Evolutionary conservation across 768 basidiomycete genomes (phyloP), one percentile per base, ranked within the genome.

Genomic region (Podaxis mareebaensis): DNA sequence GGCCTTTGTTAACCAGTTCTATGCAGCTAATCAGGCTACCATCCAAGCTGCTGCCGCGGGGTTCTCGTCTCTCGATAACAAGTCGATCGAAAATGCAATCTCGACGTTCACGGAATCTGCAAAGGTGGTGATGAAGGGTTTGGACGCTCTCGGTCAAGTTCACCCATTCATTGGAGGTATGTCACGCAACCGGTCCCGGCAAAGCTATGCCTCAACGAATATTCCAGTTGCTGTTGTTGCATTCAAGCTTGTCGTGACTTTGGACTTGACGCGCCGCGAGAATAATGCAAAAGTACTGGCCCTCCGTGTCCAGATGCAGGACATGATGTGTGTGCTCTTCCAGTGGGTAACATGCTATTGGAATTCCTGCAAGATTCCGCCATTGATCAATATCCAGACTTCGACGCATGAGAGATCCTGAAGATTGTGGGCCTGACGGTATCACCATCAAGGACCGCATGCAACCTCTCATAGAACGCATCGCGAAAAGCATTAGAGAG

Each of bases 201-300:
- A 12, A 33, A 12, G 4, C 13, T 17, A 22, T 3, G 11, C 10
- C 20, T 12, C 22, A 15, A 38, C n/a, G 24, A 26, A 33, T 11
- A 10, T 39, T 10, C 36, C 39, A 74, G 85, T 82, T 55, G 82
- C 78, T 30, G 80, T 85, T 24, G 67, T 78, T 8, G 83, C 84
- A 1, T 85, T 86, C 70, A 75, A 79, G 39, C 72, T 82, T 0
- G 82, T 82, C 3, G 75, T 83, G 38, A 77, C 78, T 17, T 71
- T 85, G 38, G 83, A 84, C 57, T 57, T 80, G 55, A 80, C 79
- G 2, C 74, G 83, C n/a, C 73, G 80, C 20, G 82, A 83, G 22
- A 86, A 86, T 59, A 80, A 85, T 61, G 78, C 76, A 60, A 83
- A 82, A 64, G 76, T 85, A 3, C 61, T 79, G 1, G 71, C 75